Evolutionary conservation across 1,139 yeast species (phyloP), one percentile per base, ranked within the genome.

Genomic region (Chernovozyma sophiae-reginae): DNA sequence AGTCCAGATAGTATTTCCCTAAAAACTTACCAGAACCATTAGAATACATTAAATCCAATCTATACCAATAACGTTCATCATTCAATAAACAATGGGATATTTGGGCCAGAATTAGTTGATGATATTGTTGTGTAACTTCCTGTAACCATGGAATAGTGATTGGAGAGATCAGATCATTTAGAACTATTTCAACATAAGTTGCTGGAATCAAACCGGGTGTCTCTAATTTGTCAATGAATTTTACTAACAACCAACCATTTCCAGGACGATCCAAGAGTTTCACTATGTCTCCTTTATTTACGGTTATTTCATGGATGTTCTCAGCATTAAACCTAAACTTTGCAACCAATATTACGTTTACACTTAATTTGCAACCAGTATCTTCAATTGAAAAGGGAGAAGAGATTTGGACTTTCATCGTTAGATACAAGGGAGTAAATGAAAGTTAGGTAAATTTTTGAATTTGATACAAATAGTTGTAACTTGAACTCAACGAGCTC

Each of bases 201-300:
- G 73, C 70, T 4, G 74, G 75, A 4, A 69, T 62, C 27, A 69
- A 45, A 0, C 74, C 75, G 2, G 70, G 68, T 4, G 47, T 43
- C 10, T 47, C 44, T 26, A 69, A 43, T 39, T 60, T 59, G 42
- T 69, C 74, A 39, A 69, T 59, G 35, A 57, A 66, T 43, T 69
- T 68, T 30, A 68, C 74, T 40, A 67, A 48, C 4, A 69, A 43
- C 75, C 75, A 69, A 2, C 74, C 75, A 41, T 64, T 60, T 3
- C 65, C 64, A 6, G 60, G 63, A 22, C 63, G 48, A 38, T 65
- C 70, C 29, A 69, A 45, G 31, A 68, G 54, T 45, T 68, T 69
- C 30, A 69, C 47, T 24, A 68, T 55, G 38, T 66, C 74, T 4
- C 74, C 74, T 43, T 65, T 65, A 12, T 48, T 49, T 4, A 66